phyloP scores from a whole-genome alignment of 176 grass and related monocot species.

The Neostapfia colusana region DNA sequence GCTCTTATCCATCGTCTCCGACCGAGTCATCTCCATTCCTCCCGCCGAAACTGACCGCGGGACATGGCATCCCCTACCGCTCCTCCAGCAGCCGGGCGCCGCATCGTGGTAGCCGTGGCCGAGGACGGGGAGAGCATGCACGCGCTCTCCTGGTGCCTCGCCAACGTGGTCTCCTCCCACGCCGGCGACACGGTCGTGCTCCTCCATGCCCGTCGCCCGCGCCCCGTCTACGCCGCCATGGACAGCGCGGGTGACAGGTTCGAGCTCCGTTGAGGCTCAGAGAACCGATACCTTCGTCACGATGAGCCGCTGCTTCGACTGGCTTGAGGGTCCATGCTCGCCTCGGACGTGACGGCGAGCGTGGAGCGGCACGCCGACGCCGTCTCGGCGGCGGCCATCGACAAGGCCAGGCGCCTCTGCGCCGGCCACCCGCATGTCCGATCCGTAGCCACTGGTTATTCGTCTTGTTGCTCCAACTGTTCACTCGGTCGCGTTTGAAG shows the following conservation, averaged over 20 bases:
- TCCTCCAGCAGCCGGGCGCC: slow-evolving; percentile 12
- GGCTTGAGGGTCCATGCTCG: slow-evolving; percentile 41
- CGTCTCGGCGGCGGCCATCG: slow-evolving; percentile 37
- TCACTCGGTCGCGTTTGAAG: background rate
- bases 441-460: no score
- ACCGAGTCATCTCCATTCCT: background rate
- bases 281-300: no score
- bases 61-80: background rate
- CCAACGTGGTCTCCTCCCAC: slow-evolving; percentile 38
- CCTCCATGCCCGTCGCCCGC: slow-evolving; percentile 51
- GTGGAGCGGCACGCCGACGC: slow-evolving; percentile 43
- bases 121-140: slow-evolving; percentile 57
- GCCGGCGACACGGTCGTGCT: slow-evolving; percentile 35
- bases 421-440: slow-evolving; percentile 32
- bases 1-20: background rate
- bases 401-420: slow-evolving; percentile 45
- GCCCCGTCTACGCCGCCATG: slow-evolving; percentile 46
- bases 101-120: slow-evolving; percentile 57
- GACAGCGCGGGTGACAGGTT: slow-evolving; percentile 42
- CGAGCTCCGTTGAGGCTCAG: no score
- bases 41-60: background rate
- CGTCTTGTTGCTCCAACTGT: background rate
- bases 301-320: background rate
- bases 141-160: slow-evolving; percentile 60
- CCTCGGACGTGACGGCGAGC: slow-evolving; percentile 45